phyloP scores from a whole-genome alignment of 805 yeast genomes.

The Candida manassasensis region DNA sequence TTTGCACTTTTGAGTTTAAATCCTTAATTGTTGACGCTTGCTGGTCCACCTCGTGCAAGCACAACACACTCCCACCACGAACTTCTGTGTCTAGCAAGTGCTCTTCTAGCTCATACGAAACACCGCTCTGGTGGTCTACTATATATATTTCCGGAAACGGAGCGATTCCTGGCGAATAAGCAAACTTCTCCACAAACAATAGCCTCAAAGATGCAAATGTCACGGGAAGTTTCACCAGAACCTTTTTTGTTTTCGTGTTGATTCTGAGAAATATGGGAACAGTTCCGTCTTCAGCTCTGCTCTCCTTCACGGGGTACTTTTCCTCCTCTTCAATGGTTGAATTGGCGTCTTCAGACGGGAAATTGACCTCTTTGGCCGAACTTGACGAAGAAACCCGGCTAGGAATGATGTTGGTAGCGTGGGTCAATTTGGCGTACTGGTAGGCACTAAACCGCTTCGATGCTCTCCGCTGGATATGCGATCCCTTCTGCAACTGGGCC shows the following conservation, averaged over 20 bases:
- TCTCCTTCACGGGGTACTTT: background rate
- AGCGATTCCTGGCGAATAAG: constrained; percentile 69
- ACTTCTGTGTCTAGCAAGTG: constrained; percentile 50
- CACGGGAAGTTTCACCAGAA: constrained; percentile 39
- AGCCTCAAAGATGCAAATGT: constrained; percentile 55
- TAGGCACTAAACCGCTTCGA: constrained; percentile 92
- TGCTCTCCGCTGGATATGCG: constrained; percentile 84
- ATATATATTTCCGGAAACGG: constrained; percentile 77
- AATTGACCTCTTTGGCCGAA: background rate
- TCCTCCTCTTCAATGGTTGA: constrained; percentile 1
- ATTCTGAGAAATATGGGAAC: constrained; percentile 44
- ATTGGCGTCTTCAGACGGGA: background rate
- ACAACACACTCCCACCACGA: constrained; percentile 52
- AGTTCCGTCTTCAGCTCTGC: constrained; percentile 2
- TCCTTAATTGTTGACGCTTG: constrained; percentile 13
- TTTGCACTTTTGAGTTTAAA: constrained; percentile 18
- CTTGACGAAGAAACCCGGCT: constrained; percentile 8
- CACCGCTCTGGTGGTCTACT: constrained; percentile 51
- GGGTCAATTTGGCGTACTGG: constrained; percentile 74
- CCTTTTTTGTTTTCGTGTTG: constrained; percentile 53
- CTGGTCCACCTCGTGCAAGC: constrained; percentile 47
- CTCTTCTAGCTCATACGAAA: constrained; percentile 81
- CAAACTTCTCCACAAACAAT: constrained; percentile 81
- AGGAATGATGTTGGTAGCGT: constrained; percentile 12
- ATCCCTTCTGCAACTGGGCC: constrained; percentile 73